These are phyloP conservation scores for Plectosphaerella plurivora DNA, from an alignment of 2,329 filamentous ascomycete species.

Conservation along the genomic window DNA sequence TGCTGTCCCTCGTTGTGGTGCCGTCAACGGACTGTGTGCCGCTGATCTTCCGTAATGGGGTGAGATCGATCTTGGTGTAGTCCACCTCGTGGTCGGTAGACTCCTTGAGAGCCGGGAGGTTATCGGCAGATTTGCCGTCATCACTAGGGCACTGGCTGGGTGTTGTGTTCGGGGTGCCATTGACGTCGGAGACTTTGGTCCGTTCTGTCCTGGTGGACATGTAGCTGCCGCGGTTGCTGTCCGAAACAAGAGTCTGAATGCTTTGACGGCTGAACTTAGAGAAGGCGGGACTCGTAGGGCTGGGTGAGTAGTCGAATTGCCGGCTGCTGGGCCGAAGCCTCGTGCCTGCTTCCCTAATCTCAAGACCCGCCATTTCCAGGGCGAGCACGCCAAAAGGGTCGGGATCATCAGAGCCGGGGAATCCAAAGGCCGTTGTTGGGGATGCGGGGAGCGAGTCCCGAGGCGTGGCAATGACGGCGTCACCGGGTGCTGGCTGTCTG, in stretches of 20 bases:
- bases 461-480: conserved; percentile 54
- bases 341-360: conserved; percentile 86
- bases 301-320: conserved; percentile 77
- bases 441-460: conserved; percentile 18
- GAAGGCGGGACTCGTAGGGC: conserved; percentile 68
- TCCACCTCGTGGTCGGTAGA: conserved; percentile 51
- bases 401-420: conserved; percentile 75
- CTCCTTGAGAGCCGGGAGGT: conserved; percentile 31
- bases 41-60: conserved; percentile 41
- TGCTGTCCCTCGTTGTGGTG: conserved; percentile 8
- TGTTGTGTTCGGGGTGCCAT: conserved; percentile 45
- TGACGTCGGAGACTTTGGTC: conserved; percentile 64
- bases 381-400: conserved; percentile 90
- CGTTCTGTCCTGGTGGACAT: conserved; percentile 68
- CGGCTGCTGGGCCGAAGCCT: conserved; percentile 69
- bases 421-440: conserved; percentile 57
- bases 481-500: conserved; percentile 68
- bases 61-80: conserved; percentile 55
- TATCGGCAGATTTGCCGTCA: conserved; percentile 41
- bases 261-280: conserved; percentile 60
- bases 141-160: conserved; percentile 52
- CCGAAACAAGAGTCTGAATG: conserved; percentile 55
- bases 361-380: conserved; percentile 83
- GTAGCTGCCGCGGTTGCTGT: conserved; percentile 68
- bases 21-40: conserved; percentile 31